Percentiles rank a stretch among this genome's conserved stretches.
Evolutionary conservation across 257 asterid genomes (phyloP).

Genomic region (Ballota nigra): DNA sequence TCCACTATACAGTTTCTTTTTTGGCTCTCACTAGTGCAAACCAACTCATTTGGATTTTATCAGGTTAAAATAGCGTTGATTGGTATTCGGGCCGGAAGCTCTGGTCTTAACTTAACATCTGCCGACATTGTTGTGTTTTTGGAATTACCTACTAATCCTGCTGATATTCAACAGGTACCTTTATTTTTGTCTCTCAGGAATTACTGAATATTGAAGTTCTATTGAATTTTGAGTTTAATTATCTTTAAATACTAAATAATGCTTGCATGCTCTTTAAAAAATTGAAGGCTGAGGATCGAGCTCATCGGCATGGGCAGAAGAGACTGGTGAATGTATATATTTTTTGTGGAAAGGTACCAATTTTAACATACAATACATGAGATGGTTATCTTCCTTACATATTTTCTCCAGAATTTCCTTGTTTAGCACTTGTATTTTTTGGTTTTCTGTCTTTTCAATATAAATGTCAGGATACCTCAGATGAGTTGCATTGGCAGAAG

Average conservation of each 20-base stretch:
- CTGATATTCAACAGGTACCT: conserved; percentile 79
- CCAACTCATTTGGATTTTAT: conserved; percentile 9
- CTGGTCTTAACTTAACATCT: conserved; percentile 88
- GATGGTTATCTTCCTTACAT: conserved; percentile 9
- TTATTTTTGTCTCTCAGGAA: conserved; percentile 8
- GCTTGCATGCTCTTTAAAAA: conserved; percentile 26
- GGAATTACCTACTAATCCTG: conserved; percentile 79
- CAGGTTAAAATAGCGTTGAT: conserved; percentile 90
- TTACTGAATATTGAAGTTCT: conserved; percentile 21
- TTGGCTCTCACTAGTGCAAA: conserved; percentile 13
- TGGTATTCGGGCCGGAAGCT: conserved; percentile 96
- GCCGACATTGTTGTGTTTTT: conserved; percentile 89
- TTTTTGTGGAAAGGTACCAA: conserved; percentile 84
- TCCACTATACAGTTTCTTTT: neutral
- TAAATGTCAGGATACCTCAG: conserved; percentile 71
- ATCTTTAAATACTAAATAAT: conserved; percentile 25
- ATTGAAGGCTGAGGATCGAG: conserved; percentile 94
- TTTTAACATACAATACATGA: conserved; percentile 9
- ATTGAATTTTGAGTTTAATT: neutral
- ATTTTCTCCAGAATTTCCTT: conserved; percentile 9
- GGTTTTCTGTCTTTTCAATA: neutral
- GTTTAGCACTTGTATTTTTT: conserved; percentile 6
- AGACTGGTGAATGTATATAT: conserved; percentile 79
- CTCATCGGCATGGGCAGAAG: conserved; percentile 93
- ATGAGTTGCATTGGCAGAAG: conserved; percentile 80